Evolutionary conservation across 148 eudicot genomes (phyloP).

Genomic region (Heliosperma pusillum): DNA sequence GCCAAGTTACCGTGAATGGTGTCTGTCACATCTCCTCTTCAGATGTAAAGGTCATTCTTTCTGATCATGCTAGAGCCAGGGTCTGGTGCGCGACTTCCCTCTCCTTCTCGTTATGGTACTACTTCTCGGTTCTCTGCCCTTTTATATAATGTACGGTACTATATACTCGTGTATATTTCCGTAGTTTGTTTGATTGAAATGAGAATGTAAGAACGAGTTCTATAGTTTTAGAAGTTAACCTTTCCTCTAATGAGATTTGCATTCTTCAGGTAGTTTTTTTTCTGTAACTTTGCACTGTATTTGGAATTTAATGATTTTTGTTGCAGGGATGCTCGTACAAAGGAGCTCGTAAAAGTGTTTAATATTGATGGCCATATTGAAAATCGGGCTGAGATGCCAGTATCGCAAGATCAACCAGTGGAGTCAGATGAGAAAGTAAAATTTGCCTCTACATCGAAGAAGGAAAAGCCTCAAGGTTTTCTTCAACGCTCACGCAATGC

Average conservation of each 20-base stretch:
- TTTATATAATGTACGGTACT: too few species aligned
- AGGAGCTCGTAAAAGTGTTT: conserved; percentile 86
- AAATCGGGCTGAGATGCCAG: conserved; percentile 73
- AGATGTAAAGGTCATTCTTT: conserved; percentile 70
- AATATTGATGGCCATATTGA: conserved; percentile 84
- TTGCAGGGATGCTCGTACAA: conserved; percentile 95
- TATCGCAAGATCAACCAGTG: conserved; percentile 66
- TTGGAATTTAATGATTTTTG: background rate
- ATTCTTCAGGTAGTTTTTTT: background rate
- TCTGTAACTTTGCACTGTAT: background rate
- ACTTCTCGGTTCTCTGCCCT: conserved; percentile 1
- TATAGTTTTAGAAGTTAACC: too few species aligned
- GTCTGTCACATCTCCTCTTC: conserved; percentile 85
- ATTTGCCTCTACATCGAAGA: conserved; percentile 67
- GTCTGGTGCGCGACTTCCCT: conserved; percentile 81
- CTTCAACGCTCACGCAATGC: conserved; percentile 90
- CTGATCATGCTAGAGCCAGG: conserved; percentile 64
- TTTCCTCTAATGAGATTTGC: too few species aligned
- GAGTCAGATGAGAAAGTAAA: conserved; percentile 83
- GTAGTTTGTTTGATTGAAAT: too few species aligned
- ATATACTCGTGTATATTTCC: too few species aligned
- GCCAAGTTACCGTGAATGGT: conserved; percentile 91
- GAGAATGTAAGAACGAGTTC: too few species aligned
- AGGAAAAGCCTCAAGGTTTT: conserved; percentile 87
- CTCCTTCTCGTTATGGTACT: conserved; percentile 94